These are phyloP conservation scores for Paramarasmius palmivorus DNA, from an alignment of 1,284 basidiomycete species.

Conservation along the genomic window DNA sequence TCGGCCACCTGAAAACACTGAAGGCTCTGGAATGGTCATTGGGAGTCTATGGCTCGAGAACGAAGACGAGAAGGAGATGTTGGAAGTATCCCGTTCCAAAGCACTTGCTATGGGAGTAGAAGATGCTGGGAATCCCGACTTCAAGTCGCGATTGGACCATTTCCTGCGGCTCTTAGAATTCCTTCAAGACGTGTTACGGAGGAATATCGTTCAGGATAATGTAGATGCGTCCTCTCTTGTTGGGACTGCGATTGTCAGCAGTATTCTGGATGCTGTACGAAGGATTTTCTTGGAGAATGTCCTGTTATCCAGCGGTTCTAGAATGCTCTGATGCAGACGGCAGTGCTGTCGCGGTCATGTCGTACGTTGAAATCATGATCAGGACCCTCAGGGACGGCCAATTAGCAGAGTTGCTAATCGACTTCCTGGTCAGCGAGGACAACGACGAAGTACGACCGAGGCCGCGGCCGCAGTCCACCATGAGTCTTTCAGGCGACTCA, in stretches of 20 bases:
- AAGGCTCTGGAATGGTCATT: slow-evolving; percentile 61
- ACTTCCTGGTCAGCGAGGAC: slow-evolving; percentile 83
- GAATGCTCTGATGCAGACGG: slow-evolving; percentile 94
- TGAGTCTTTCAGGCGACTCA: slow-evolving; percentile 41
- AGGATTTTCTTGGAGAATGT: slow-evolving; percentile 93
- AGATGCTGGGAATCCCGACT: slow-evolving; percentile 73
- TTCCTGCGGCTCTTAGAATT: slow-evolving; percentile 92
- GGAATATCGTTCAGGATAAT: slow-evolving; percentile 52
- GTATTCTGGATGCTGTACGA: slow-evolving; percentile 81
- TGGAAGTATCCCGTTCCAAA: slow-evolving; percentile 54
- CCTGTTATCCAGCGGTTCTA: slow-evolving; percentile 88
- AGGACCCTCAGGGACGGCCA: slow-evolving; percentile 73
- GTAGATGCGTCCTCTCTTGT: slow-evolving; percentile 64
- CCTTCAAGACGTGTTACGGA: slow-evolving; percentile 82
- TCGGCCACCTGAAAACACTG: slow-evolving; percentile 44
- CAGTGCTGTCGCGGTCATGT: slow-evolving; percentile 94
- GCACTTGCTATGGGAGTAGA: slow-evolving; percentile 68
- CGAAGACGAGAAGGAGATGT: slow-evolving; percentile 55
- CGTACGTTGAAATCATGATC: slow-evolving; percentile 91
- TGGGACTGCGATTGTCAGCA: slow-evolving; percentile 77
- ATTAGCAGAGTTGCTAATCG: slow-evolving; percentile 70
- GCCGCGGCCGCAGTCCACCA: slow-evolving; percentile 46
- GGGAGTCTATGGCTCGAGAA: slow-evolving; percentile 53
- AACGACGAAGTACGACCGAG: slow-evolving; percentile 61
- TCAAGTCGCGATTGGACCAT: slow-evolving; percentile 81